A percentile compares a stretch with the other conserved stretches of the same genome.
These are phyloP conservation scores for Parastagonospora avenae DNA, from an alignment of 2,329 filamentous ascomycete genomes.

Conservation along the genomic window DNA sequence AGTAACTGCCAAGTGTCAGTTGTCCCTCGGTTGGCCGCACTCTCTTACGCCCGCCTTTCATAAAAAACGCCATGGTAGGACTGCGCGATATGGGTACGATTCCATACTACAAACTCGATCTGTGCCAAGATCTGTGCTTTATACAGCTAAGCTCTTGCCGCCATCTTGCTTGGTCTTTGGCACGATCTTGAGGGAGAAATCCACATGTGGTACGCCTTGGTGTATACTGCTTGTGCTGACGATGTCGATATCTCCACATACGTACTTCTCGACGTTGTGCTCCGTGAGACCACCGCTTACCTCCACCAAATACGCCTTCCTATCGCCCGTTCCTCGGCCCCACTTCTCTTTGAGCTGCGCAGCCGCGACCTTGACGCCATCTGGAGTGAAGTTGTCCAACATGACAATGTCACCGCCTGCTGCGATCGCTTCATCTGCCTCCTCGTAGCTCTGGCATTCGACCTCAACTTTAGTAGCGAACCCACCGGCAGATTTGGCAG, in stretches of 20 bases:
- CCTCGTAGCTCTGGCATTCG: constrained; percentile 84
- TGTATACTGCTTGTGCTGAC: constrained; percentile 97
- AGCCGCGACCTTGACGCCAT: constrained; percentile 77
- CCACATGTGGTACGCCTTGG: constrained; percentile 90
- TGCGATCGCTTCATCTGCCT: constrained; percentile 88
- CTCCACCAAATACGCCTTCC: constrained; percentile 76
- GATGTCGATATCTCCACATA: constrained; percentile 86
- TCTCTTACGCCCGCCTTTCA: too few relatives aligned
- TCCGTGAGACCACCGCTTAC: constrained; percentile 88
- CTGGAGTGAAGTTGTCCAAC: constrained; percentile 91
- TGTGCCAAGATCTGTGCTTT: background rate
- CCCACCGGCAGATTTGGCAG: constrained; percentile 82
- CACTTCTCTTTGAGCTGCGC: constrained; percentile 78
- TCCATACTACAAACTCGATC: background rate
- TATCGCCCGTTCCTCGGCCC: constrained; percentile 65
- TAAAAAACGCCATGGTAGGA: background rate
- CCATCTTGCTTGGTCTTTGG: constrained; percentile 46
- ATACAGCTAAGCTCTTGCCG: constrained; percentile 17
- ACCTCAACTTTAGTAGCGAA: constrained; percentile 96
- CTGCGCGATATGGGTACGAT: background rate
- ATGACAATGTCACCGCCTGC: constrained; percentile 96
- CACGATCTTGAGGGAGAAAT: constrained; percentile 92
- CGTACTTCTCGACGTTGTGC: constrained; percentile 81
- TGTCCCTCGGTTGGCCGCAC: too few relatives aligned
- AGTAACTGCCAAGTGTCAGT: too few relatives aligned